phyloP scores from a whole-genome alignment of 2,329 filamentous ascomycete species.

The Colletotrichum chrysophilum region DNA sequence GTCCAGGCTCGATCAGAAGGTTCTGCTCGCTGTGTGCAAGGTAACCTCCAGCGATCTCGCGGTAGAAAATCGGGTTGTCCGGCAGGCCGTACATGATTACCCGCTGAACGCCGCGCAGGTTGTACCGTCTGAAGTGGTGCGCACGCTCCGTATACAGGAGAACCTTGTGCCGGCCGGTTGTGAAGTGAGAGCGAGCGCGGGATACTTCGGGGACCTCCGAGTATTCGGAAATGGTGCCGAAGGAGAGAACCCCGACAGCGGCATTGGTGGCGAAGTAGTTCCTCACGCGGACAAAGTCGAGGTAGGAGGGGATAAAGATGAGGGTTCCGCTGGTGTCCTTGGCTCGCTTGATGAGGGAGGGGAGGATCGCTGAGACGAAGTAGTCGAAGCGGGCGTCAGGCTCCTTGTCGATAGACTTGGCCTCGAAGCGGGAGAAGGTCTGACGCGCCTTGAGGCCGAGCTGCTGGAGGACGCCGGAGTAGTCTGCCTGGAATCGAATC shows the following conservation, averaged over 20 bases:
- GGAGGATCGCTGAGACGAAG: constrained; percentile 83
- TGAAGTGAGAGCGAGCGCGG: constrained; percentile 85
- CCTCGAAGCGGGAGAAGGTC: constrained; percentile 88
- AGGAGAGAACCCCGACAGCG: constrained; percentile 61
- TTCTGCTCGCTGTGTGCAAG: constrained; percentile 65
- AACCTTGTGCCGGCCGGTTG: constrained; percentile 80
- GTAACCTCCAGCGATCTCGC: constrained; percentile 75
- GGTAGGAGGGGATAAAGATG: constrained; percentile 90
- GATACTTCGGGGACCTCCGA: constrained; percentile 79
- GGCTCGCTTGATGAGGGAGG: constrained; percentile 72
- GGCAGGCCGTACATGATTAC: constrained; percentile 92
- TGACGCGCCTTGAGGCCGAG: constrained; percentile 77
- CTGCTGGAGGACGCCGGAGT: constrained; percentile 75
- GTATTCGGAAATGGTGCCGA: constrained; percentile 91
- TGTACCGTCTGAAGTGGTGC: constrained; percentile 95
- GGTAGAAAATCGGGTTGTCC: constrained; percentile 84
- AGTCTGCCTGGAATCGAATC: constrained; percentile 72
- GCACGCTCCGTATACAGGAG: constrained; percentile 92
- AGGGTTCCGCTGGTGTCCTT: constrained; percentile 73
- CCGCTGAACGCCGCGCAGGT: constrained; percentile 78
- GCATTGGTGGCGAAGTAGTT: constrained; percentile 85
- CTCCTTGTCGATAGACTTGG: constrained; percentile 71
- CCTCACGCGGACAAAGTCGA: constrained; percentile 91
- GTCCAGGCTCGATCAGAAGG: constrained; percentile 58
- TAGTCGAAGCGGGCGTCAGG: constrained; percentile 91